phyloP scores from a whole-genome alignment of 1,284 basidiomycete genomes.

The Blastosporella zonata region DNA sequence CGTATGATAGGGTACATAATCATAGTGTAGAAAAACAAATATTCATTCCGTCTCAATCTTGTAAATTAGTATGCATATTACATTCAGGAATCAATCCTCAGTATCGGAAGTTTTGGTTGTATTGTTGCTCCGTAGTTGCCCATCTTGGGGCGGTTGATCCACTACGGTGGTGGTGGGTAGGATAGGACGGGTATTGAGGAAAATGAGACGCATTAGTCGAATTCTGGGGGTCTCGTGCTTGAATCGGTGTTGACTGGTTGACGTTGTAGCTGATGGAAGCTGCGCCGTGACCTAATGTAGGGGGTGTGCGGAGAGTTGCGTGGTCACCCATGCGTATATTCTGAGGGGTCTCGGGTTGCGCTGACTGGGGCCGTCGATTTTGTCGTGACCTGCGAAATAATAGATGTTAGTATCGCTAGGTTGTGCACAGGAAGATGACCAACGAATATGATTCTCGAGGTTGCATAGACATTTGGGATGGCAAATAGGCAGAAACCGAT shows the following conservation, averaged over 20 bases:
- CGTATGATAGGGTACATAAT: neutral
- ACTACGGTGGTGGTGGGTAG: slow-evolving; percentile 3
- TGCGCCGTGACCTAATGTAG: neutral
- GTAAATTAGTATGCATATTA: neutral
- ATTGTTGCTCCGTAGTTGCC: slow-evolving; percentile 24
- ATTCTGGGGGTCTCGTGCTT: slow-evolving; percentile 3
- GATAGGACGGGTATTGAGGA: slow-evolving; percentile 14
- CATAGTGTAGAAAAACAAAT: neutral
- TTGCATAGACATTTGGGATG: slow-evolving; percentile 19
- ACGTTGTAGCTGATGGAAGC: neutral
- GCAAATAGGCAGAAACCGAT: slow-evolving; percentile 45
- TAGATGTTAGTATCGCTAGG: neutral
- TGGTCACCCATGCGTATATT: slow-evolving; percentile 4
- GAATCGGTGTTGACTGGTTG: slow-evolving; percentile 3
- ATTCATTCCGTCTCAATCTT: neutral
- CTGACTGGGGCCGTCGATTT: neutral
- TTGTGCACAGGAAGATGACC: neutral
- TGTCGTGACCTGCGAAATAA: slow-evolving; percentile 12
- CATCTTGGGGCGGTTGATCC: slow-evolving; percentile 18
- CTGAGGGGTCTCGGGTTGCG: slow-evolving; percentile 3
- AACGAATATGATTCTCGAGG: slow-evolving; percentile 16
- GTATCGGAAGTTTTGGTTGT: slow-evolving; percentile 15
- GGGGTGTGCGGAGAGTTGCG: neutral
- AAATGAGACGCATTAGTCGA: slow-evolving; percentile 13
- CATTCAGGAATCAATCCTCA: neutral